Conservation (phyloP, 176 grass and related monocot species). For the Oryza punctata region DNA sequence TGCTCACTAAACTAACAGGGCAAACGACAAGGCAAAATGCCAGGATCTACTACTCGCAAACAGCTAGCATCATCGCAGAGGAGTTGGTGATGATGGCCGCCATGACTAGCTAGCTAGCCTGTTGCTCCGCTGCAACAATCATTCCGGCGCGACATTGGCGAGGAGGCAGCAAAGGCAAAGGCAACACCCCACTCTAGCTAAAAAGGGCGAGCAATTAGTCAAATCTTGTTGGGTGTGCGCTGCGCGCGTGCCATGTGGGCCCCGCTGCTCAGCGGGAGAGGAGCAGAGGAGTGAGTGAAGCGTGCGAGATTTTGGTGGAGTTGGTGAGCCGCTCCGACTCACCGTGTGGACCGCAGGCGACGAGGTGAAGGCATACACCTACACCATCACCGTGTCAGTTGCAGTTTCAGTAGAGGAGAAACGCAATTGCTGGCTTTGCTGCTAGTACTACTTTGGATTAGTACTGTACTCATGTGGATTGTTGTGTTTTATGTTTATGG, state of each 20-base stretch:
- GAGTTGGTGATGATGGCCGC: slow-evolving; percentile 17
- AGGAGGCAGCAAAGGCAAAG: not conserved
- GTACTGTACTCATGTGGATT: not conserved
- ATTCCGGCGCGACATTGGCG: not conserved
- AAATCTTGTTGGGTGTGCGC: not conserved
- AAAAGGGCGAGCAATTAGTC: not conserved
- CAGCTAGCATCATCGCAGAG: not conserved
- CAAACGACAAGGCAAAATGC: slow-evolving; percentile 45
- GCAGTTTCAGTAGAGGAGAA: not conserved
- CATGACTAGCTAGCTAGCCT: slow-evolving; percentile 12
- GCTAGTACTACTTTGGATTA: no score
- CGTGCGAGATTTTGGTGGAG: slow-evolving; percentile 1
- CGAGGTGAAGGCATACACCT: not conserved
- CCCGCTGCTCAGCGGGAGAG: not conserved
- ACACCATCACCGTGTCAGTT: not conserved
- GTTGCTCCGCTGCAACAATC: not conserved
- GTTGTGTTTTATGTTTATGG: no score
- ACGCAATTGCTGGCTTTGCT: no score
- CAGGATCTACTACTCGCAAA: not conserved
- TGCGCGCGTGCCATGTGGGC: not conserved
- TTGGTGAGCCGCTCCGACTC: slow-evolving; percentile 18
- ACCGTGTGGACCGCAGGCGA: not conserved
- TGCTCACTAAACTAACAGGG: slow-evolving; percentile 15
- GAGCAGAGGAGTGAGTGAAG: not conserved
- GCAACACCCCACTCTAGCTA: not conserved